Evolutionary conservation across 352 stramenopile genomes (phyloP).

Genomic region (Pythium oligandrum): DNA sequence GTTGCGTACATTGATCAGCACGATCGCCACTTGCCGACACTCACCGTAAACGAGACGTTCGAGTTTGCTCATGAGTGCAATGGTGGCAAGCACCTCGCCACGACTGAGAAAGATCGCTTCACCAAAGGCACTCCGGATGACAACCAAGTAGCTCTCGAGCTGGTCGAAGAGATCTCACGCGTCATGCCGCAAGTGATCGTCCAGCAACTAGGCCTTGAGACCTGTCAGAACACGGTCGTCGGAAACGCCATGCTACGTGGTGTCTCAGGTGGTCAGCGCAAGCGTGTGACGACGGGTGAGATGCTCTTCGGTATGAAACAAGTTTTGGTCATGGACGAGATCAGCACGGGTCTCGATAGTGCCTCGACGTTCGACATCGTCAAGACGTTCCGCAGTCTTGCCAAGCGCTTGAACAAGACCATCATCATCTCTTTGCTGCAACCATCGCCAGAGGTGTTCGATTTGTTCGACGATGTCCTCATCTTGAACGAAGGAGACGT

Average conservation of each 20-base stretch:
- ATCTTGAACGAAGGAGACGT: constrained; percentile 52
- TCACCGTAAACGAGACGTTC: constrained; percentile 90
- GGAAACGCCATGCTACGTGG: constrained; percentile 39
- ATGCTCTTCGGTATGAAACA: constrained; percentile 60
- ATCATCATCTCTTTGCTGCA: constrained; percentile 55
- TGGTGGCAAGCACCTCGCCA: constrained; percentile 11
- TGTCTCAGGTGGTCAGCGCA: constrained; percentile 37
- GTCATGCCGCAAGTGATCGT: background rate
- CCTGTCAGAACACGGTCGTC: constrained; percentile 42
- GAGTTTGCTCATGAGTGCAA: constrained; percentile 83
- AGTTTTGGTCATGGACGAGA: constrained; percentile 80
- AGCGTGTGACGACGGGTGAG: constrained; percentile 22
- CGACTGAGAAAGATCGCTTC: constrained; percentile 27
- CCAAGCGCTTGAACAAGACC: constrained; percentile 36
- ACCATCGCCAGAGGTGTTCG: constrained; percentile 46
- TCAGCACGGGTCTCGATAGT: constrained; percentile 88
- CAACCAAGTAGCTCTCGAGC: constrained; percentile 20
- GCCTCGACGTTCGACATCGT: constrained; percentile 89
- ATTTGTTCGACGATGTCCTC: constrained; percentile 53
- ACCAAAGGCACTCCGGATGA: constrained; percentile 22
- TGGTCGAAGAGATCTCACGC: constrained; percentile 12
- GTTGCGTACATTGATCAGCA: constrained; percentile 31
- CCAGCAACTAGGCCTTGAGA: constrained; percentile 24
- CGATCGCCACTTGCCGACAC: constrained; percentile 71
- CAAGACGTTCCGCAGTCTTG: constrained; percentile 39